A percentile compares a stretch with the other conserved stretches of the same genome.
Evolutionary conservation across 306 rosid species (phyloP).

Genomic region (Acacia acuminata): DNA sequence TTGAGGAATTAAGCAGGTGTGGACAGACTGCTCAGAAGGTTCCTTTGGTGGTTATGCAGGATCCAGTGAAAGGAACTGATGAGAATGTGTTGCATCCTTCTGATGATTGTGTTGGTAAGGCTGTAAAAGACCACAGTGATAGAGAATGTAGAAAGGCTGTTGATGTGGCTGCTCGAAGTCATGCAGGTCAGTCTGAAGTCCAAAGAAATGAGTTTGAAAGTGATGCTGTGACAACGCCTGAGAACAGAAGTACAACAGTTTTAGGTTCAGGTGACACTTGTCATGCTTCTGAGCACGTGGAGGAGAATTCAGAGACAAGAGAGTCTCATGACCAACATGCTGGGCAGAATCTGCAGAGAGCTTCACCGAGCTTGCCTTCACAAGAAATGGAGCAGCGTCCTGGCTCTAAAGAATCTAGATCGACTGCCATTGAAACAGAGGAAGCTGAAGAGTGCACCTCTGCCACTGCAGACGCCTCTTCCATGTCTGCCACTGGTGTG

Average conservation of each 20-base stretch:
- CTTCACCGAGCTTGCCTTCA: conserved; percentile 27
- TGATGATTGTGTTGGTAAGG: conserved; percentile 35
- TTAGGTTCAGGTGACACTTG: conserved; percentile 30
- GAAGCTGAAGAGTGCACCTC: conserved; percentile 74
- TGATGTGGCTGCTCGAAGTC: conserved; percentile 30
- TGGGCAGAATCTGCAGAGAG: conserved; percentile 29
- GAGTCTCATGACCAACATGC: conserved; percentile 38
- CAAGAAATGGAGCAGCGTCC: conserved; percentile 51
- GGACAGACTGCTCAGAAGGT: conserved; percentile 36
- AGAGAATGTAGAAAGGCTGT: conserved; percentile 38
- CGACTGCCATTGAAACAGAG: conserved; percentile 44
- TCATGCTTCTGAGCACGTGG: conserved; percentile 40
- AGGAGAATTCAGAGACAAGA: conserved; percentile 45
- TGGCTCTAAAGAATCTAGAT: conserved; percentile 39
- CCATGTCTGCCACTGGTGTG: conserved; percentile 45
- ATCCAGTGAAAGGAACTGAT: conserved; percentile 35
- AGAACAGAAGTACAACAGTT: conserved; percentile 35
- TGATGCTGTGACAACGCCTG: conserved; percentile 23
- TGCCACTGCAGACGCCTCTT: conserved; percentile 59
- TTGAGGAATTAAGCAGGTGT: conserved; percentile 31
- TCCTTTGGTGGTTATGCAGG: conserved; percentile 35
- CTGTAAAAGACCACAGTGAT: conserved; percentile 40
- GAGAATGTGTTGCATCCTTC: conserved; percentile 35
- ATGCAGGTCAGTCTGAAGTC: conserved; percentile 35
- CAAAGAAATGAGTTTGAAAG: conserved; percentile 30